Evolutionary conservation across 2,329 filamentous ascomycete species (phyloP), one percentile per base, ranked within the genome.

Genomic region (Hypoxylon sp.): DNA sequence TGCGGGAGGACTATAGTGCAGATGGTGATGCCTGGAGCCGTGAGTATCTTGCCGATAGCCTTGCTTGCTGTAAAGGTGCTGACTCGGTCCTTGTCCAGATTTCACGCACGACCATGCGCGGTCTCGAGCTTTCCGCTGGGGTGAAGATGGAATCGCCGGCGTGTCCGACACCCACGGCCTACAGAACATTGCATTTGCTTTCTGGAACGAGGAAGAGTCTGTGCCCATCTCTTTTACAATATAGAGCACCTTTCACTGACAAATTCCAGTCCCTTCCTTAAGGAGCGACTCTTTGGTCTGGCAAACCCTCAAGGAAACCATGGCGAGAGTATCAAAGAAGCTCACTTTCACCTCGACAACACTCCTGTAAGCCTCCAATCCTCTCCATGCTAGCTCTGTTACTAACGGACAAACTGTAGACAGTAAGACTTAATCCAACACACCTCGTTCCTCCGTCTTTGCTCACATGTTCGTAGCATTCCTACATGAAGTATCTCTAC

Each of bases 401-500:
- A 45, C 60, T 66, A 47, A 62, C 46, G 61, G 64, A 67, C 65
- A 37, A 77, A 49, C 13, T 37, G 23, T 64, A 83, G 80, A 81
- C 80, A 69, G 79, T 82, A 78, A 70, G 73, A 48, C 13, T 20
- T 33, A 17, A 35, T 60, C 63, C 43, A 18, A 35, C 17, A 11
- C 38, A 20, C 7, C 55, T 26, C 27, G 29, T 49, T 23, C 9
- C 9, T n/a, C n/a, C 38, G 4, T 60, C 57, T 55, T 50, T 48
- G 50, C 49, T 64, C 17, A 67, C 57, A 42, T 38, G 4, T 17
- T 13, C 55, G 58, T 73, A 93, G 90, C 93, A 97, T 77, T 96
- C 94, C 23, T 98, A 98, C 80, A 98, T 98, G 94, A 98, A 98
- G 76, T 96, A 88, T 72, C 88, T 98, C 66, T 98, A 98, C 84